Conservation (phyloP, 805 yeast species). For the Kodamaea neixiangensis region DNA sequence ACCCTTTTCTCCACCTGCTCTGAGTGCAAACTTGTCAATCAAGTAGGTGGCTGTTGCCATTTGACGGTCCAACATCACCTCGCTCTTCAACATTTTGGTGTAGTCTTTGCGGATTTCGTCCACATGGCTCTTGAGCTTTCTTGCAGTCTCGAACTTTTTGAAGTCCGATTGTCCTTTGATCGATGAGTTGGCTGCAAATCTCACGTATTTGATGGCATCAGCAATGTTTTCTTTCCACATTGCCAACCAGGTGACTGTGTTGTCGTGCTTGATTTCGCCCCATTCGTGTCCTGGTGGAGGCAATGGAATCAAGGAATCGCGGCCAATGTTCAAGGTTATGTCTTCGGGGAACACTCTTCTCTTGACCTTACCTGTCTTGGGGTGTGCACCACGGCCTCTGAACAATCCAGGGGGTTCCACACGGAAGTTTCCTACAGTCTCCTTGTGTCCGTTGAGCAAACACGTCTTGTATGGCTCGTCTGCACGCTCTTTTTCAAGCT, state of each 20-base stretch:
- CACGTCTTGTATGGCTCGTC: slow-evolving; percentile 87
- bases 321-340: slow-evolving; percentile 78
- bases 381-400: slow-evolving; percentile 96
- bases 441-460: slow-evolving; percentile 80
- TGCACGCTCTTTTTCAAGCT: slow-evolving; percentile 67
- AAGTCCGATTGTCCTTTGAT: slow-evolving; percentile 88
- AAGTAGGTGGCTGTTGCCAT: slow-evolving; percentile 92
- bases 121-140: slow-evolving; percentile 75
- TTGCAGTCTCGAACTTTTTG: slow-evolving; percentile 91
- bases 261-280: slow-evolving; percentile 89
- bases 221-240: slow-evolving; percentile 96
- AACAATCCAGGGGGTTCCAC: slow-evolving; percentile 96
- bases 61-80: slow-evolving; percentile 82
- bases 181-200: slow-evolving; percentile 88
- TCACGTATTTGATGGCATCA: slow-evolving; percentile 80
- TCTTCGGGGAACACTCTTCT: slow-evolving; percentile 88
- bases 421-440: slow-evolving; percentile 90
- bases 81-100: slow-evolving; percentile 64
- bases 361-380: slow-evolving; percentile 90
- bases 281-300: slow-evolving; percentile 88
- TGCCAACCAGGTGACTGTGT: slow-evolving; percentile 92
- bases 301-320: slow-evolving; percentile 68
- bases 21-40: slow-evolving; percentile 87
- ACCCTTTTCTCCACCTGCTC: slow-evolving; percentile 98
- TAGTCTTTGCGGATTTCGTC: slow-evolving; percentile 76